These are phyloP conservation scores for Silene coronaria DNA, from an alignment of 179 eudicot genomes.

Conservation along the genomic window DNA sequence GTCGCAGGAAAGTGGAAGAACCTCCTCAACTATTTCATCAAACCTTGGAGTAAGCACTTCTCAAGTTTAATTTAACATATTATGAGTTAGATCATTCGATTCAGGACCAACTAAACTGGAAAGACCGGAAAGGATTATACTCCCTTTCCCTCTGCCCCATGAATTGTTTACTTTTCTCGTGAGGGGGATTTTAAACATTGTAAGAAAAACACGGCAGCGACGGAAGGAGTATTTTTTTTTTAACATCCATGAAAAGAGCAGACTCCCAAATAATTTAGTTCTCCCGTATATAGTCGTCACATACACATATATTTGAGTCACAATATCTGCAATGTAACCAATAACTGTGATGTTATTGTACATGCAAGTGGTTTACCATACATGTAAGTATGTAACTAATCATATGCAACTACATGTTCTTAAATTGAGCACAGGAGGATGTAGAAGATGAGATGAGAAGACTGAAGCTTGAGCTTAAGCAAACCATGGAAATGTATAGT, in stretches of 20 bases:
- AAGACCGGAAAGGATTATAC: too few species aligned
- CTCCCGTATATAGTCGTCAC: too few species aligned
- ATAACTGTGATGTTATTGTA: not conserved
- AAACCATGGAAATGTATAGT: constrained; percentile 84
- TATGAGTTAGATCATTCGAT: not conserved
- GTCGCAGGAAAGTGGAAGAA: constrained; percentile 40
- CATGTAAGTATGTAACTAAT: not conserved
- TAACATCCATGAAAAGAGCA: not conserved
- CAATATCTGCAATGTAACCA: too few species aligned
- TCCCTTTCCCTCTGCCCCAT: too few species aligned
- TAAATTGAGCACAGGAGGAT: constrained; percentile 48
- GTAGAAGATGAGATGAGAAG: constrained; percentile 76
- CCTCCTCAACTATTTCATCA: constrained; percentile 31
- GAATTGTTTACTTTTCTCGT: too few species aligned
- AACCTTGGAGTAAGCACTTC: constrained; percentile 31
- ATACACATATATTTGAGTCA: too few species aligned
- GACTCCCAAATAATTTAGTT: too few species aligned
- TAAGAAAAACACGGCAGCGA: too few species aligned
- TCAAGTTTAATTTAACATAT: not conserved
- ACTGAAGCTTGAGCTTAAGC: constrained; percentile 73
- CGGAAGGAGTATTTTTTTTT: too few species aligned
- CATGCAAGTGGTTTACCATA: not conserved
- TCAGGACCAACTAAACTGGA: too few species aligned
- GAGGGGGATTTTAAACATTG: too few species aligned
- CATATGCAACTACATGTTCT: not conserved